A percentile compares a stretch with the other conserved stretches of the same genome.
Conservation (phyloP, 441 rosid species). For the Corymbia citriodora region DNA sequence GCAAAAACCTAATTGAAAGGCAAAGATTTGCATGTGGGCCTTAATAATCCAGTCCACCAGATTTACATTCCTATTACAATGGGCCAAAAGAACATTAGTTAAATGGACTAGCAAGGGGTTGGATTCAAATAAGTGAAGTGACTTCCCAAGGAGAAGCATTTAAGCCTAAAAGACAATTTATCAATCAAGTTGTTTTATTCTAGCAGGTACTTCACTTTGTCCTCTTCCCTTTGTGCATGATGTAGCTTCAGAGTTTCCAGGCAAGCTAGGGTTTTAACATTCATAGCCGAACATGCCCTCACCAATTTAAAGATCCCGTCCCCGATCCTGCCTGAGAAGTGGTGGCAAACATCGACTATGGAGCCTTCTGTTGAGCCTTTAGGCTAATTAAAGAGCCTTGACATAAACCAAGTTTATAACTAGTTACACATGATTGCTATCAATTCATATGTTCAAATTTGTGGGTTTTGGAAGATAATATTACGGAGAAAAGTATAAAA, state of each 20-base stretch:
- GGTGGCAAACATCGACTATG: rapidly evolving
- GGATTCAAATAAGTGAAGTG: background rate
- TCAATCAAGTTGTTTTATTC: background rate
- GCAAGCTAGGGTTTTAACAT: background rate
- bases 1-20: background rate
- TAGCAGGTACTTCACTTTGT: background rate
- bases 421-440: too few species aligned
- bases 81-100: background rate
- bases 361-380: rapidly evolving
- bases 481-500: too few species aligned
- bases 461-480: too few species aligned
- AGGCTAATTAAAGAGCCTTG: too few species aligned
- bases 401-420: too few species aligned
- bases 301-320: background rate
- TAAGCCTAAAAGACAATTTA: background rate
- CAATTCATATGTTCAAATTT: too few species aligned
- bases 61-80: too few species aligned
- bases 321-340: background rate
- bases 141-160: background rate
- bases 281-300: background rate
- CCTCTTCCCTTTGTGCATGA: background rate
- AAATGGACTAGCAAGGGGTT: background rate
- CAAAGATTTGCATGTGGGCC: background rate
- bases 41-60: background rate
- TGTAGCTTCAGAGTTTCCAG: background rate